These are phyloP conservation scores for Lichtheimia hyalospora DNA, from an alignment of 371 early-diverging fungal species.

Conservation along the genomic window DNA sequence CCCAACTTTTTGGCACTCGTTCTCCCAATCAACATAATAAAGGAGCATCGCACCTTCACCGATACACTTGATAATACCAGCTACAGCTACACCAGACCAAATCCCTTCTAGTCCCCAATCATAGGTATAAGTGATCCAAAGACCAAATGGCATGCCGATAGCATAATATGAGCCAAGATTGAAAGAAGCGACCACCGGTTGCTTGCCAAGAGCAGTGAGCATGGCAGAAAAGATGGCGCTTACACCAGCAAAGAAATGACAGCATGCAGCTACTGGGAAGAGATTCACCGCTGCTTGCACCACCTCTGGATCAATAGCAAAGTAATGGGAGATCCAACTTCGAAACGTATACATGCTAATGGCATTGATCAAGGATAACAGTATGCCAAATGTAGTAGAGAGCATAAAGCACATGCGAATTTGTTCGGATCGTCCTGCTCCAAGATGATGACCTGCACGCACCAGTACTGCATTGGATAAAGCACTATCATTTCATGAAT, in stretches of 20 bases:
- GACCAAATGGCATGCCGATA: conserved; percentile 39
- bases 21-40: conserved; percentile 24
- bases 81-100: conserved; percentile 39
- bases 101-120: conserved; percentile 35
- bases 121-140: conserved; percentile 28
- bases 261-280: conserved; percentile 72
- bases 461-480: conserved; percentile 32
- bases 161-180: conserved; percentile 34
- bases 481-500: too few relatives aligned
- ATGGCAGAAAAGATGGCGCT: conserved; percentile 34
- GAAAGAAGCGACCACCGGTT: conserved; percentile 33
- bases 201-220: conserved; percentile 40
- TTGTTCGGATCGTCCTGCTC: conserved; percentile 28
- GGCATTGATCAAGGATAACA: conserved; percentile 21
- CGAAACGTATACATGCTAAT: conserved; percentile 21
- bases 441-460: conserved; percentile 41
- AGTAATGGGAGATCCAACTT: conserved; percentile 27
- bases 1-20: conserved; percentile 24
- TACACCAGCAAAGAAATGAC: conserved; percentile 59
- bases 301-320: conserved; percentile 55
- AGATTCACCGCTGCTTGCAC: conserved; percentile 46
- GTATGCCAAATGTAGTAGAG: conserved; percentile 15
- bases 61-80: conserved; percentile 32
- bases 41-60: conserved; percentile 21
- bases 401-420: conserved; percentile 23